These are phyloP conservation scores for Piloderma croceum DNA, from an alignment of 768 basidiomycete species.

Conservation along the genomic window DNA sequence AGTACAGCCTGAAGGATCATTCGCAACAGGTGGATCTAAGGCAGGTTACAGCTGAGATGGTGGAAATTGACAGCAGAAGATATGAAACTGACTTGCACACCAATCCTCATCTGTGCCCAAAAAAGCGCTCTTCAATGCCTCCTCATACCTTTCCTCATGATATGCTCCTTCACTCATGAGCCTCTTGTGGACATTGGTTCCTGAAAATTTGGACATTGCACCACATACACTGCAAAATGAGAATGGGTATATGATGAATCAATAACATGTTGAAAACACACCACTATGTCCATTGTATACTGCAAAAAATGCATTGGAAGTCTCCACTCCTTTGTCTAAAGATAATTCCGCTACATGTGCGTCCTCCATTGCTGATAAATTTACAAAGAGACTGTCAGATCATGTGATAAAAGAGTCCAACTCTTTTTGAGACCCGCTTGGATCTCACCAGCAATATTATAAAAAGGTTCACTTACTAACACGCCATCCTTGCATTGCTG, in stretches of 20 bases:
- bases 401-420: no score
- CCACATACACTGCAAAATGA: no score
- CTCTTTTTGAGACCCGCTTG: no score
- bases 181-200: slow-evolving; percentile 76
- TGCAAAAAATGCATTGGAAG: slow-evolving; percentile 80
- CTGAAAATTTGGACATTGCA: slow-evolving; percentile 80
- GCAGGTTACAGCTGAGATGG: slow-evolving; percentile 11
- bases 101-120: slow-evolving; percentile 94
- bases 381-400: slow-evolving; percentile 13
- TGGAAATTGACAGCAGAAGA: slow-evolving; percentile 1
- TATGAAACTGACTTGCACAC: slow-evolving; percentile 56
- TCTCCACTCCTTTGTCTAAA: slow-evolving; percentile 46
- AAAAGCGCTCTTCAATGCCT: slow-evolving; percentile 83
- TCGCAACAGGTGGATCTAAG: slow-evolving; percentile 81
- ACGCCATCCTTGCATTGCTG: slow-evolving; percentile 99
- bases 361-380: slow-evolving; percentile 87
- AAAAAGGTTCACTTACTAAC: slow-evolving; percentile 63
- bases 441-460: no score
- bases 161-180: slow-evolving; percentile 70
- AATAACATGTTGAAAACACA: slow-evolving; percentile 35
- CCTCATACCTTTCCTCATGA: slow-evolving; percentile 59
- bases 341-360: slow-evolving; percentile 75
- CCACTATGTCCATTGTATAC: slow-evolving; percentile 99
- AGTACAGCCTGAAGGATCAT: slow-evolving; percentile 95
- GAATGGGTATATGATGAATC: no score